Percentiles rank a stretch among this genome's conserved stretches.
phyloP scores from a whole-genome alignment of 805 yeast species.

The Starmera caribaea region DNA sequence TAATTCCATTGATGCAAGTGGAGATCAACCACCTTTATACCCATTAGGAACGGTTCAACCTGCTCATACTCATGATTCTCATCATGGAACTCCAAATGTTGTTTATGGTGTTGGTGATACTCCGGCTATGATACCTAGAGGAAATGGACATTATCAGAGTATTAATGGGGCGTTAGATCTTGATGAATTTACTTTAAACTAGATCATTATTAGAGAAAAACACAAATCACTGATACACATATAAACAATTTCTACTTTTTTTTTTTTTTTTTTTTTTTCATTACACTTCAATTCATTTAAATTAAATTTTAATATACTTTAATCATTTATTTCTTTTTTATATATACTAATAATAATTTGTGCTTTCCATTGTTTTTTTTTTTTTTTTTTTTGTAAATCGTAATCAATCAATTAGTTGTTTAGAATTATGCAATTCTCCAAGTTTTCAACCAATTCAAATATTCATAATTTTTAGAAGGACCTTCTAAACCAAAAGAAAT shows the following conservation, averaged over 20 bases:
- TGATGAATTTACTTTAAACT: conserved; percentile 1
- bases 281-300: no score
- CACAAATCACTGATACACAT: no score
- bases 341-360: no score
- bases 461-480: conserved; percentile 25
- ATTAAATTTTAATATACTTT: no score
- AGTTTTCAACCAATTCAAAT: conserved; percentile 38
- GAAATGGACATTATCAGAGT: conserved; percentile 14
- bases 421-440: conserved; percentile 32
- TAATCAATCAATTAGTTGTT: neutral
- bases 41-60: conserved; percentile 14
- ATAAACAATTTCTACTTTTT: no score
- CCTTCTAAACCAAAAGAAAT: conserved; percentile 62
- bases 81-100: conserved; percentile 23
- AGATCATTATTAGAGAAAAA: no score
- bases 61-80: conserved; percentile 13
- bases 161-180: conserved; percentile 16
- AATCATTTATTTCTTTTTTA: no score
- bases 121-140: conserved; percentile 24
- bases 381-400: no score
- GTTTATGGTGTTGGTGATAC: conserved; percentile 35
- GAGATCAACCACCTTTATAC: conserved; percentile 17
- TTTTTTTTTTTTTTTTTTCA: no score
- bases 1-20: conserved; percentile 5
- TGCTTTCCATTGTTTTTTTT: no score